Conservation (phyloP, 2,329 filamentous ascomycete genomes). For the Thelonectria blattea region DNA sequence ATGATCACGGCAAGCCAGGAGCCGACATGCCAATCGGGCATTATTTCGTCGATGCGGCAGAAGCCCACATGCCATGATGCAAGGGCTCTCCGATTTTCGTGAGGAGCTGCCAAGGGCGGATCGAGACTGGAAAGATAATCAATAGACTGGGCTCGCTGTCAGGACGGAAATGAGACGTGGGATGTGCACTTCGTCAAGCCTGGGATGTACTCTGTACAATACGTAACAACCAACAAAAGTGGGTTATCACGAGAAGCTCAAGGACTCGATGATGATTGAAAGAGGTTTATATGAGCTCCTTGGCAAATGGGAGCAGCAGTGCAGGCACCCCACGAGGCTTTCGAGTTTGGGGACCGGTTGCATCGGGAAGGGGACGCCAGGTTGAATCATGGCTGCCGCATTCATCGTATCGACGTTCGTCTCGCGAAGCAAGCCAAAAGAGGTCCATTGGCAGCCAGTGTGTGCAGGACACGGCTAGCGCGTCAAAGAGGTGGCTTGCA, state of each 20-base stretch:
- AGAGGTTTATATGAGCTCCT: not conserved
- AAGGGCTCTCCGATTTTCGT: not conserved
- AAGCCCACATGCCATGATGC: not conserved
- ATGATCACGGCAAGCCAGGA: not conserved
- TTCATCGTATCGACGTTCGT: constrained; percentile 10
- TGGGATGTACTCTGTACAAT: not conserved
- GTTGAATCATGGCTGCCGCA: constrained; percentile 7
- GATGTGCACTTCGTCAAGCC: too few species aligned
- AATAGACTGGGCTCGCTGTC: not conserved
- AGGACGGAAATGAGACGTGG: not conserved
- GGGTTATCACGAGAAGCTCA: constrained; percentile 10
- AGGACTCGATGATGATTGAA: constrained; percentile 1
- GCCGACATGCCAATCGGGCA: not conserved
- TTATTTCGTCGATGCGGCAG: not conserved
- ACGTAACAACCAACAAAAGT: constrained; percentile 13
- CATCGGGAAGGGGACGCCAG: not conserved
- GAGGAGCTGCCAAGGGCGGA: not conserved
- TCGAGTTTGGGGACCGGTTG: not conserved
- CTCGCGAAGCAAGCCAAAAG: not conserved
- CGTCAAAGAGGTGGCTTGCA: not conserved
- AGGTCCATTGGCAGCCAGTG: not conserved
- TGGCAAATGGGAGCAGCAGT: not conserved
- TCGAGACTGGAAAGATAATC: not conserved
- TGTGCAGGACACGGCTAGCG: not conserved
- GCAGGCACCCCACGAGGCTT: not conserved